A percentile compares a stretch with the other conserved stretches of the same genome.
Evolutionary conservation across 169 alveolate genomes (phyloP).

Genomic region (Cryptosporidium meleagridis): DNA sequence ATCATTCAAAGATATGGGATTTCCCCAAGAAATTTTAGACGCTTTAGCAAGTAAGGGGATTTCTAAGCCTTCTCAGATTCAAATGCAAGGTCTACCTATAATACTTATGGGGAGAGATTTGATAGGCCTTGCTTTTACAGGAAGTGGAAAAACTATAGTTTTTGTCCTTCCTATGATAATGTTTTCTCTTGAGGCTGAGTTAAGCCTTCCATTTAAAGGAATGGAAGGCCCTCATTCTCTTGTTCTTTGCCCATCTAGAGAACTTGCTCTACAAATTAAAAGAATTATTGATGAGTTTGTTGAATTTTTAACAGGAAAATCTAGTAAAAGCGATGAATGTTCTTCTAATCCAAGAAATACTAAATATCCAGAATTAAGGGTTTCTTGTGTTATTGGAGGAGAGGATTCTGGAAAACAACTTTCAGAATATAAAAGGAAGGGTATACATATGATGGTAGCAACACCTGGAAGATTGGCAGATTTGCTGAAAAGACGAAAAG

Average conservation of each 20-base stretch:
- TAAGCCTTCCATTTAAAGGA: slow-evolving; percentile 80
- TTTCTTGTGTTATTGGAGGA: slow-evolving; percentile 87
- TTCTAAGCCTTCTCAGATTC: slow-evolving; percentile 92
- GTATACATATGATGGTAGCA: slow-evolving; percentile 95
- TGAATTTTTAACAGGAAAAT: slow-evolving; percentile 78
- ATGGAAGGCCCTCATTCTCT: slow-evolving; percentile 94
- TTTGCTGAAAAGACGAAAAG: slow-evolving; percentile 87
- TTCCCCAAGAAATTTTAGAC: slow-evolving; percentile 88
- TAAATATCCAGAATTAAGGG: slow-evolving; percentile 80
- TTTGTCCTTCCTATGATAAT: slow-evolving; percentile 91
- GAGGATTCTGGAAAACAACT: slow-evolving; percentile 36
- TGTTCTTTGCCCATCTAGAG: slow-evolving; percentile 94
- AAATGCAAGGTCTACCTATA: slow-evolving; percentile 93
- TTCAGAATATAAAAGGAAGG: slow-evolving; percentile 77
- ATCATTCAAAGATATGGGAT: slow-evolving; percentile 90
- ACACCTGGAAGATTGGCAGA: slow-evolving; percentile 98
- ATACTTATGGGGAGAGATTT: slow-evolving; percentile 90
- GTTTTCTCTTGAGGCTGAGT: slow-evolving; percentile 88
- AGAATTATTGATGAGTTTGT: slow-evolving; percentile 85
- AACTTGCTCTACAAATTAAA: slow-evolving; percentile 92
- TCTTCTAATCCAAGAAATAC: neutral
- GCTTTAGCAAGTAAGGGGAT: slow-evolving; percentile 87
- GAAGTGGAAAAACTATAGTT: slow-evolving; percentile 93
- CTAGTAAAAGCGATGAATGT: neutral
- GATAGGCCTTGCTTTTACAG: slow-evolving; percentile 94